These are phyloP conservation scores for Dimocarpus longan DNA, from an alignment of 345 rosid species.

Conservation along the genomic window DNA sequence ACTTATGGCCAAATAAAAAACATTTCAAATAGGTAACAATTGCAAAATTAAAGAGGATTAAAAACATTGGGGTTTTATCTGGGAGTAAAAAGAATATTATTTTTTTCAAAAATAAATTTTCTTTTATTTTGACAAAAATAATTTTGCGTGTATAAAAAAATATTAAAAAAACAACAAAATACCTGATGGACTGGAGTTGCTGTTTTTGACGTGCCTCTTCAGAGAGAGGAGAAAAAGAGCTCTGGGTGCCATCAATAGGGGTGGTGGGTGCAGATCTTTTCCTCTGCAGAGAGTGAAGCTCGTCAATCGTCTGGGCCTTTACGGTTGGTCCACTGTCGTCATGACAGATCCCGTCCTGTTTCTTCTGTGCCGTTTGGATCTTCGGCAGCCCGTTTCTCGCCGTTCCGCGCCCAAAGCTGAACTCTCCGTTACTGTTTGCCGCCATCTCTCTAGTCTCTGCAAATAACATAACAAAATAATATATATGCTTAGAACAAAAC, in stretches of 20 bases:
- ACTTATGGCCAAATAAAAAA: too few species aligned
- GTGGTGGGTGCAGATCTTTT: constrained; percentile 85
- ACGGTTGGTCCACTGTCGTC: constrained; percentile 78
- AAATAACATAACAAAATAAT: not conserved
- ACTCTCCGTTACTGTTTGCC: constrained; percentile 37
- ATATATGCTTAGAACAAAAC: not conserved
- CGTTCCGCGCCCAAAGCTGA: constrained; percentile 38
- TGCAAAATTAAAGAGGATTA: too few species aligned
- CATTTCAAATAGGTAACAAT: too few species aligned
- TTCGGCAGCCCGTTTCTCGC: constrained; percentile 44
- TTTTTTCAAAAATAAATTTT: too few species aligned
- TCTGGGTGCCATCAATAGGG: constrained; percentile 50
- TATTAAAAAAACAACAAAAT: not conserved
- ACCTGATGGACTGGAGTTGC: constrained; percentile 98
- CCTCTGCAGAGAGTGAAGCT: constrained; percentile 91
- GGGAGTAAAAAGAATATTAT: too few species aligned
- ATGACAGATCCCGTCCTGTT: constrained; percentile 53
- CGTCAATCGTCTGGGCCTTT: constrained; percentile 84
- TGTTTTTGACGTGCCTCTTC: constrained; percentile 80
- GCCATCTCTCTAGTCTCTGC: constrained; percentile 38
- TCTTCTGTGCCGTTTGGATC: constrained; percentile 50
- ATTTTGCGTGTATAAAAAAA: constrained; percentile 2
- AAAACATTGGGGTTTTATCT: too few species aligned
- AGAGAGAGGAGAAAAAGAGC: constrained; percentile 48
- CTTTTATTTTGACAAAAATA: too few species aligned